Evolutionary conservation across 2,329 filamentous ascomycete species (phyloP), one percentile per base, ranked within the genome.

Genomic region (Alternaria sp.): DNA sequence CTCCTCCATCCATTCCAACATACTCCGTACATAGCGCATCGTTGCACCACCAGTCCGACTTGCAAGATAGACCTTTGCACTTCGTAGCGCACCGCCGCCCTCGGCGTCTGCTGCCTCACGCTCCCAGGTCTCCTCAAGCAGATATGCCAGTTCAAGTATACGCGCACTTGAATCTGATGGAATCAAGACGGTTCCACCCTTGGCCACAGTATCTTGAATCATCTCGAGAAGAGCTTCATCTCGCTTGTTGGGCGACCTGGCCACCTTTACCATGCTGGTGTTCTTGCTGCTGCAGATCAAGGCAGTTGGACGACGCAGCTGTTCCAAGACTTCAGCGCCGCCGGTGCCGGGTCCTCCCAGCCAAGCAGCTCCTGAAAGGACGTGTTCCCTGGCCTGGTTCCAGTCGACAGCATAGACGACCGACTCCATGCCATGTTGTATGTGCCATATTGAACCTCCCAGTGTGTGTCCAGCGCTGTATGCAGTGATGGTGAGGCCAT

Each of bases 1-100:
- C 73, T 97, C 94, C 74, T 98, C 94, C 94, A 99, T 98, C 95
- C 95, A 99, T 75, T 99, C 95, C 32, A 99, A 83, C 92, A 99
- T 96, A 77, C 94, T 97, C 67, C 94, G 87, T 26, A 94, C 92
- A 67, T 97, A 92, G 53, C 93, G 87, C 85, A 98, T 91, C 0
- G 94, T 96, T 63, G 93, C 94, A 59, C 92, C 90, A 65, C 92
- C 91, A 62, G 93, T 96, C 60, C 89, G 90, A 39, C 93, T 94
- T 0, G 94, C 94, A 43, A 99, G 83, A 74, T 93, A 97, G 0
- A 97, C 83, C 51, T 82, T 83, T 9, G 85, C 81, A 30, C 79
- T 80, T 64, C 82, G 84, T 43, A 88, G 78, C 1, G 81, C 74
- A 63, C 81, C 81, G 3, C 81, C 82, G 11, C 53, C 61, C 28